These are phyloP conservation scores for Fusarium solani-melongenae DNA, from an alignment of 2,329 filamentous ascomycete species.

Conservation along the genomic window DNA sequence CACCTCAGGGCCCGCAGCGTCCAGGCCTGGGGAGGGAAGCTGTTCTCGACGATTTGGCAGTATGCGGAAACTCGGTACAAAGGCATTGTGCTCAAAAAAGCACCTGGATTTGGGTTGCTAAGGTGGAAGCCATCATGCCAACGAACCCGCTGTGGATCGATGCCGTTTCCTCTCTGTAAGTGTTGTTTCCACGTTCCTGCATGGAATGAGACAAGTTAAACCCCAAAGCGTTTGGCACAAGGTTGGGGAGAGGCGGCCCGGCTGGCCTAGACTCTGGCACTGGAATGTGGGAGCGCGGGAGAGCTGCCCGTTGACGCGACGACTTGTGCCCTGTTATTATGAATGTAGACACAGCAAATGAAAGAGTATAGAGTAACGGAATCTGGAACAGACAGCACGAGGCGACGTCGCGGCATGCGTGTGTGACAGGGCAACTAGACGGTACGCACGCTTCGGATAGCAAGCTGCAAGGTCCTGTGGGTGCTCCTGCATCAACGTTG, in stretches of 20 bases:
- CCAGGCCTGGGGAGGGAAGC: not conserved
- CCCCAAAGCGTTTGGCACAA: not conserved
- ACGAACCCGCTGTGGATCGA: not conserved
- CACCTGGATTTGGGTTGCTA: conserved; percentile 30
- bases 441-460: not conserved
- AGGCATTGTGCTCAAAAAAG: conserved; percentile 17
- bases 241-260: not conserved
- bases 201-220: conserved; percentile 15
- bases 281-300: conserved; percentile 22
- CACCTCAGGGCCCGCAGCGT: not conserved
- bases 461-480: conserved; percentile 3
- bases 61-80: not conserved
- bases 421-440: not conserved
- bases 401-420: not conserved
- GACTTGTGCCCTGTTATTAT: not conserved
- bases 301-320: not conserved
- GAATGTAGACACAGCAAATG: not conserved
- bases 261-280: not conserved
- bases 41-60: not conserved
- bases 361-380: not conserved
- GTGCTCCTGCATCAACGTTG: not conserved
- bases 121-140: conserved; percentile 34
- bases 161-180: conserved; percentile 13
- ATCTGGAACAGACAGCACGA: not conserved
- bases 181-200: conserved; percentile 12